Evolutionary conservation across 805 yeast species (phyloP).

Genomic region (Candida xiaguanensis): DNA sequence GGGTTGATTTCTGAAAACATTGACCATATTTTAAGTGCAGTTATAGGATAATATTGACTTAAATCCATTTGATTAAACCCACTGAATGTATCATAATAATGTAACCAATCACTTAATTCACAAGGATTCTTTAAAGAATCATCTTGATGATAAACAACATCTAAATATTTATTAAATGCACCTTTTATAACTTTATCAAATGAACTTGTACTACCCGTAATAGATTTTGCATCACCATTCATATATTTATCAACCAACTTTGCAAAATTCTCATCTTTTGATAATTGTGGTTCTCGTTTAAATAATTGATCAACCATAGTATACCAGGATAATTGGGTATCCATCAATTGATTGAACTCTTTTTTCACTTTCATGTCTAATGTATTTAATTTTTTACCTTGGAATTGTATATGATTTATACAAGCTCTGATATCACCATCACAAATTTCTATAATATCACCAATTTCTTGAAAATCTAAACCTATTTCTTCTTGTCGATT

Average conservation of each 20-base stretch:
- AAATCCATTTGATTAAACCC: slow-evolving; percentile 26
- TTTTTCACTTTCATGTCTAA: slow-evolving; percentile 2
- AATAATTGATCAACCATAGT: slow-evolving; percentile 60
- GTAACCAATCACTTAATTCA: slow-evolving; percentile 70
- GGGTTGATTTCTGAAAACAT: slow-evolving; percentile 60
- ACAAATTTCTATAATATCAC: slow-evolving; percentile 63
- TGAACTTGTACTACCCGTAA: slow-evolving; percentile 32
- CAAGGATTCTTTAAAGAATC: slow-evolving; percentile 57
- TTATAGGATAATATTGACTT: slow-evolving; percentile 51
- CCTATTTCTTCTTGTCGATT: slow-evolving; percentile 51
- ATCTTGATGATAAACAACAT: slow-evolving; percentile 58
- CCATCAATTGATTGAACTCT: slow-evolving; percentile 40
- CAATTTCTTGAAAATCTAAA: slow-evolving; percentile 48
- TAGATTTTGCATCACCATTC: slow-evolving; percentile 33
- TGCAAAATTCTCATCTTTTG: slow-evolving; percentile 46
- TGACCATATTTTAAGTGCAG: slow-evolving; percentile 59
- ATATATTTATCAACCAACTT: slow-evolving; percentile 45
- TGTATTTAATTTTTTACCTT: slow-evolving; percentile 15
- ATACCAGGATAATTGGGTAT: slow-evolving; percentile 64
- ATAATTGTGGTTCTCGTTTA: slow-evolving; percentile 42
- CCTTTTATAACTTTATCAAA: slow-evolving; percentile 67
- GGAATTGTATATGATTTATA: slow-evolving; percentile 77
- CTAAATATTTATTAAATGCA: slow-evolving; percentile 65
- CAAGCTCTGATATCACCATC: slow-evolving; percentile 87
- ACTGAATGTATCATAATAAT: slow-evolving; percentile 59